phyloP scores from a whole-genome alignment of 2,329 filamentous ascomycete species.

The Trichoderma atrobrunneum region DNA sequence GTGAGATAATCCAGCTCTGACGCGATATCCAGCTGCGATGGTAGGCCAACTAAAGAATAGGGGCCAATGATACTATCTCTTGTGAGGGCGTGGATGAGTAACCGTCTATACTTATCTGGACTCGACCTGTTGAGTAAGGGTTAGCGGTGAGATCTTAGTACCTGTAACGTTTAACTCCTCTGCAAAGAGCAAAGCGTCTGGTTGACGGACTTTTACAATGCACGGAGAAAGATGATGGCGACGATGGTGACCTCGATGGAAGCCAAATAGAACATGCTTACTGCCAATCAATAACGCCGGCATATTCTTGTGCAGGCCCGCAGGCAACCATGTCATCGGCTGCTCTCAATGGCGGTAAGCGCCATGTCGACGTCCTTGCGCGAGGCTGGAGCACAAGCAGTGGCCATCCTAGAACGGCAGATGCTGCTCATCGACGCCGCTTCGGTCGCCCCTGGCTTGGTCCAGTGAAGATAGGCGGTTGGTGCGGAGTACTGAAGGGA shows the following conservation, averaged over 20 bases:
- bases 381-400: slow-evolving; percentile 23
- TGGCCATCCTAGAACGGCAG: slow-evolving; percentile 28
- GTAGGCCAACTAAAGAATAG: background rate
- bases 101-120: background rate
- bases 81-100: background rate
- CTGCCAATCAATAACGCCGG: background rate
- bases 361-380: background rate
- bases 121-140: background rate
- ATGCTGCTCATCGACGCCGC: slow-evolving; percentile 27
- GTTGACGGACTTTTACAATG: background rate
- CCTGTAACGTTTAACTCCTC: background rate
- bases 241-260: background rate
- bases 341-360: background rate
- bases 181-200: background rate
- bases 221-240: background rate
- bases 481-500: background rate
- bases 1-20: slow-evolving; percentile 7
- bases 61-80: background rate
- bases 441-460: slow-evolving; percentile 15
- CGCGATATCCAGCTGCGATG: background rate
- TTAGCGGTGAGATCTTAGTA: background rate
- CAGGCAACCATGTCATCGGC: background rate
- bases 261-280: background rate
- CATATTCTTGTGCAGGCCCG: background rate
- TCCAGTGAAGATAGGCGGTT: background rate